Percentiles rank a stretch among this genome's conserved stretches.
These are phyloP conservation scores for Aspergillus terreus DNA, from an alignment of 2,329 filamentous ascomycete genomes.

Conservation along the genomic window DNA sequence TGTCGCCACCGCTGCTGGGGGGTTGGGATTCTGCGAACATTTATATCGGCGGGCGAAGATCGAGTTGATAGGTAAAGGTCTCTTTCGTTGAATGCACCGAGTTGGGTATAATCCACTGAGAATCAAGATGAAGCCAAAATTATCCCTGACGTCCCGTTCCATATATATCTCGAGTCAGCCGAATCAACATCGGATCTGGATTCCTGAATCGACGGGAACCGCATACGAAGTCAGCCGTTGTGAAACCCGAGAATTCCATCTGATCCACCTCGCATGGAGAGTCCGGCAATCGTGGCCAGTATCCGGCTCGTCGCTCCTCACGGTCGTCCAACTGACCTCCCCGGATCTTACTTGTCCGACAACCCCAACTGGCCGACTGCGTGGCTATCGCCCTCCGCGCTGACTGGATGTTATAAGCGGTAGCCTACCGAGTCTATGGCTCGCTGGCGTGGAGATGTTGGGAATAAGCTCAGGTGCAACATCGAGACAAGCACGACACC, in stretches of 20 bases:
- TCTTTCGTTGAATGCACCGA: background rate
- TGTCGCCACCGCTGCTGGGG: slow-evolving; percentile 21
- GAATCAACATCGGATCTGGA: slow-evolving; percentile 22
- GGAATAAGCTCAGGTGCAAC: slow-evolving; percentile 20
- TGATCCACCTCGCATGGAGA: slow-evolving; percentile 32
- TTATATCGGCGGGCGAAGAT: background rate
- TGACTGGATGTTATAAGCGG: slow-evolving; percentile 11
- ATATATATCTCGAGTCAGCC: slow-evolving; percentile 1
- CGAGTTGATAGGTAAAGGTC: background rate
- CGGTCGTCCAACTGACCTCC: slow-evolving; percentile 19
- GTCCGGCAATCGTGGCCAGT: slow-evolving; percentile 11
- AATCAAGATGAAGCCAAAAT: too few species aligned
- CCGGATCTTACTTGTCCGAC: slow-evolving; percentile 16
- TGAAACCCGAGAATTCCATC: slow-evolving; percentile 33
- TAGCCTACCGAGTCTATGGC: slow-evolving; percentile 3
- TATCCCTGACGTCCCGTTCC: background rate
- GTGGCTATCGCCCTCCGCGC: slow-evolving; percentile 11
- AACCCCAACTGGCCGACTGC: slow-evolving; percentile 16
- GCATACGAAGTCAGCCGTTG: slow-evolving; percentile 36
- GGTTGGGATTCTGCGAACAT: slow-evolving; percentile 26
- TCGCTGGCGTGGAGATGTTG: slow-evolving; percentile 7
- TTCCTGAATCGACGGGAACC: slow-evolving; percentile 28
- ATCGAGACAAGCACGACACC: slow-evolving; percentile 8
- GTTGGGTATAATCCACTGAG: too few species aligned
- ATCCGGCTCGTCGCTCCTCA: slow-evolving; percentile 8